Evolutionary conservation across 2,329 filamentous ascomycete species (phyloP).

Genomic region (Hortaea werneckii): DNA sequence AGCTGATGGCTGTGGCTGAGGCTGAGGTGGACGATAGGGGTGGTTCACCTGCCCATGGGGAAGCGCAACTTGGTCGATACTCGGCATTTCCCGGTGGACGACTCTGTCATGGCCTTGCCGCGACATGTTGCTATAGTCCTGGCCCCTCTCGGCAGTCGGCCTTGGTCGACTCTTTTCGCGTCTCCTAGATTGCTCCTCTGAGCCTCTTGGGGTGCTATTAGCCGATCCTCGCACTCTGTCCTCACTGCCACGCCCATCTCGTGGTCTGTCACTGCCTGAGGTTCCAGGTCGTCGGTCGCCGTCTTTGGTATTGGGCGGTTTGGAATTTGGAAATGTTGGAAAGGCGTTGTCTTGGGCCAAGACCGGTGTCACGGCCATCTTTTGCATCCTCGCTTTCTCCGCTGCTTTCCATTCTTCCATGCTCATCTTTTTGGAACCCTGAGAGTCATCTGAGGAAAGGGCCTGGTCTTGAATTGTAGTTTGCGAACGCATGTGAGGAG

Average conservation of each 20-base stretch:
- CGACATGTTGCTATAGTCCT: too few relatives aligned
- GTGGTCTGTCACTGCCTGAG: background rate
- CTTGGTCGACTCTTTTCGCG: slow-evolving; percentile 10
- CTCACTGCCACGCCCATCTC: slow-evolving; percentile 7
- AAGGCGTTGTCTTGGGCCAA: slow-evolving; percentile 37
- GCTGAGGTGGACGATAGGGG: background rate
- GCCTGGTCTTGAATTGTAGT: too few relatives aligned
- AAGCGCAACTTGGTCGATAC: too few relatives aligned
- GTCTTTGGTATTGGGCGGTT: background rate
- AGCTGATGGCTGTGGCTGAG: background rate
- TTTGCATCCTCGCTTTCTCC: slow-evolving; percentile 22
- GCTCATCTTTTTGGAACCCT: slow-evolving; percentile 13
- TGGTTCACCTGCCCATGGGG: background rate
- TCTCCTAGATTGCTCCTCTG: too few relatives aligned
- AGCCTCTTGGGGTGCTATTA: too few relatives aligned
- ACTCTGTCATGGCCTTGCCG: too few relatives aligned
- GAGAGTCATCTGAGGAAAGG: background rate
- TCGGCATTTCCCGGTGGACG: too few relatives aligned
- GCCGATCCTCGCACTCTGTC: slow-evolving; percentile 3
- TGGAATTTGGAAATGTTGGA: slow-evolving; percentile 31
- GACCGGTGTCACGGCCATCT: slow-evolving; percentile 8
- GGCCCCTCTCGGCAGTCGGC: slow-evolving; percentile 7
- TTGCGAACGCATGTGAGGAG: too few relatives aligned
- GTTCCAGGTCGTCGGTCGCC: background rate
- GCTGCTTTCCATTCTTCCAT: slow-evolving; percentile 27